Base-by-base conservation (phyloP, 1,284 basidiomycete species). In the Cystobasidium slooffiae region DNA sequence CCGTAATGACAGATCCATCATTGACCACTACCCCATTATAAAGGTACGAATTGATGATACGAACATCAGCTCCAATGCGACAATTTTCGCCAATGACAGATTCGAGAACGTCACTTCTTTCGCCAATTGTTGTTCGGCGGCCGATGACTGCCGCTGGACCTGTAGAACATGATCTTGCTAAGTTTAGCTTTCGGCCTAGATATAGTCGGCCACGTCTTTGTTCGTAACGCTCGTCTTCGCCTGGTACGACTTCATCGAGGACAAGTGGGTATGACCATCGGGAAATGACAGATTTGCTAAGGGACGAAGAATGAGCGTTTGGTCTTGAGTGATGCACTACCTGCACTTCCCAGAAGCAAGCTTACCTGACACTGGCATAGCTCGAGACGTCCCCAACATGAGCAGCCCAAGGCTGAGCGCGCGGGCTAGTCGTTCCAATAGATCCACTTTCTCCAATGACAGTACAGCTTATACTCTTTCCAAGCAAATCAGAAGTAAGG, bases 221-320 rank as follows among this genome's bases (percentile, higher is more conserved):
- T 80, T 94, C 92, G 81, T 94, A 96, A 56, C 88, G 66, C 14
- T 61, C 43, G 68, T 89, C 88, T 9, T 88, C 89, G 37, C 90
- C 88, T 0, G 94, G 93, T 77, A 95, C 88, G 80, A 93, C 93
- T 80, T 94, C 89, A 79, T 97, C 95, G 10, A 96, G 96, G 0
- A 94, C 92, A 20, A 98, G 86, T 0, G 96, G 97, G 84, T 94
- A 96, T 2, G 93, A 92, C 92, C 94, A 96, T 76, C 95, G 86
- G 39, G 91, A 87, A 47, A 99, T 84, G 62, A 99, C 92, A 80
- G 98, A 94, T 81, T 92, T 92, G 83, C 93, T 94, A 79, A n/a
- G 6, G 14, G 46, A 20, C 20, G 3, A n/a, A 22, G 20, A 24
- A n/a, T 41, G 7, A 67, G 39, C 64, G 18, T 3, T 51, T 62